phyloP scores from a whole-genome alignment of 1,284 basidiomycete genomes.

The Fistulina hepatica region DNA sequence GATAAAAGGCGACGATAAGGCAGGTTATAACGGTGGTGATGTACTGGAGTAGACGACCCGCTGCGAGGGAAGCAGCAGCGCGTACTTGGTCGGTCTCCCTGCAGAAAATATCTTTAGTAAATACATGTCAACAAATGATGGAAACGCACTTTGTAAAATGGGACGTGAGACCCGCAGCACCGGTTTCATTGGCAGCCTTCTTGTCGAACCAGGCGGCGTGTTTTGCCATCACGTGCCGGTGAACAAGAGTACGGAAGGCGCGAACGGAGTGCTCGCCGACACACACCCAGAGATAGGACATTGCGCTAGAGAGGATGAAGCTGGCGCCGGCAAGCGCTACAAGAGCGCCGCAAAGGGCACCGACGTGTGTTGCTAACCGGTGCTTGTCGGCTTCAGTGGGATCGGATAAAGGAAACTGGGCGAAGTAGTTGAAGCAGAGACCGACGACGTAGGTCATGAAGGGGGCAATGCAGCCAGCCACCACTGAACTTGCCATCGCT shows the following conservation, averaged over 20 bases:
- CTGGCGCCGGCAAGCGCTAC: slow-evolving; percentile 49
- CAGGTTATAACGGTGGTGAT: slow-evolving; percentile 57
- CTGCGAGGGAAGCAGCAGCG: slow-evolving; percentile 53
- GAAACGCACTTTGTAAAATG: slow-evolving; percentile 65
- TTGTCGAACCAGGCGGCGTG: slow-evolving; percentile 72
- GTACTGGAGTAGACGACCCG: slow-evolving; percentile 61
- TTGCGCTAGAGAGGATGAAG: slow-evolving; percentile 52
- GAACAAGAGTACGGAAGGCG: slow-evolving; percentile 51
- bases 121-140: background rate
- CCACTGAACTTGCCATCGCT: slow-evolving; percentile 56
- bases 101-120: slow-evolving; percentile 9
- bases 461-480: slow-evolving; percentile 73
- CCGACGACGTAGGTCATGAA: slow-evolving; percentile 92
- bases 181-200: slow-evolving; percentile 38
- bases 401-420: slow-evolving; percentile 29
- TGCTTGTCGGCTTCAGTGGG: slow-evolving; percentile 30
- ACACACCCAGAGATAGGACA: slow-evolving; percentile 63
- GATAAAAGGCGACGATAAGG: slow-evolving; percentile 58
- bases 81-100: slow-evolving; percentile 84
- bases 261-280: slow-evolving; percentile 64
- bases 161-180: slow-evolving; percentile 78
- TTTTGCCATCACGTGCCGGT: slow-evolving; percentile 47
- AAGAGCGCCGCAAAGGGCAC: slow-evolving; percentile 47
- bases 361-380: slow-evolving; percentile 40
- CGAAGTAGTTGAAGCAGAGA: slow-evolving; percentile 75